phyloP scores from a whole-genome alignment of 2,329 filamentous ascomycete genomes.

The Amauroascus verrucosus region DNA sequence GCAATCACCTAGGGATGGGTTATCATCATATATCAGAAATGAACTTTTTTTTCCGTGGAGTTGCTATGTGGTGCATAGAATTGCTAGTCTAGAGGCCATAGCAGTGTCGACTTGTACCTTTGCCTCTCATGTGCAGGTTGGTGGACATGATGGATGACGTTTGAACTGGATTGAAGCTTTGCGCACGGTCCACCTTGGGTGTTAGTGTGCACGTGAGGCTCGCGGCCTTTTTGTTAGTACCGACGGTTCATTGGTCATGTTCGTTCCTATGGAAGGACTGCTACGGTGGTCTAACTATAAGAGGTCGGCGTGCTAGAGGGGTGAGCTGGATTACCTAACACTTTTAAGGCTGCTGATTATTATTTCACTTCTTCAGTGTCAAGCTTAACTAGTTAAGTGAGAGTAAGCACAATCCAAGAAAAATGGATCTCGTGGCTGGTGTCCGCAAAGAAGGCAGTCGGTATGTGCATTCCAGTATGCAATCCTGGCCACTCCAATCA shows the following conservation, averaged over 20 bases:
- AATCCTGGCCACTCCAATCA: neutral
- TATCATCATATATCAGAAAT: neutral
- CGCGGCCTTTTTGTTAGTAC: no score
- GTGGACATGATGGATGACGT: neutral
- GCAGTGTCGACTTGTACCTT: no score
- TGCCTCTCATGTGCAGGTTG: no score
- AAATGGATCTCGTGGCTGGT: constrained; percentile 86
- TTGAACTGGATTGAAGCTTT: constrained; percentile 1
- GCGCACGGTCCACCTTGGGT: neutral
- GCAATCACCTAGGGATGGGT: neutral
- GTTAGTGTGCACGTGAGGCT: neutral
- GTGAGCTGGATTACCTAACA: no score
- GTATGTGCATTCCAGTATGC: constrained; percentile 27
- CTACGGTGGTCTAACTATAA: no score
- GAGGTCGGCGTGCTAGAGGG: no score
- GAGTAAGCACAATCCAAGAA: constrained; percentile 11
- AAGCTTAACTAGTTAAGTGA: neutral
- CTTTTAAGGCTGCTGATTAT: no score
- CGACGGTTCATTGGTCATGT: no score
- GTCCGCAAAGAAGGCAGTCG: constrained; percentile 83
- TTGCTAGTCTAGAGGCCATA: neutral
- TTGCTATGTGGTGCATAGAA: neutral
- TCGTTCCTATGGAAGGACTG: no score
- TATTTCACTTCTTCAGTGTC: neutral
- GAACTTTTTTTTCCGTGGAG: neutral